A percentile compares a stretch with the other conserved stretches of the same genome.
Evolutionary conservation across 2,329 filamentous ascomycete species (phyloP).

Genomic region (Dactylonectria estremocensis): DNA sequence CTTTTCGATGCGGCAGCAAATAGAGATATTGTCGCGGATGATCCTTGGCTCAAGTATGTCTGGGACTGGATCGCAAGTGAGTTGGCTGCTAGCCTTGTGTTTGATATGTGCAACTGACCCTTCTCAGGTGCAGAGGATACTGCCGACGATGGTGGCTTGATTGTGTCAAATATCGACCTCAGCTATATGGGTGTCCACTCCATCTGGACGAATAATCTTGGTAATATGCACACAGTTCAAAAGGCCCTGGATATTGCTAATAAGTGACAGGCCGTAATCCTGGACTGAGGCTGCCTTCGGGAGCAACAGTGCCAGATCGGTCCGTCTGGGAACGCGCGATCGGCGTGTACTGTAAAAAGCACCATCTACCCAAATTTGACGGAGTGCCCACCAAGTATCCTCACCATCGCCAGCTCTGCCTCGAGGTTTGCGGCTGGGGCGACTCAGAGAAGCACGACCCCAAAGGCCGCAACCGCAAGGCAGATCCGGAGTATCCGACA

Average conservation of each 20-base stretch:
- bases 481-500: slow-evolving; percentile 64
- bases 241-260: slow-evolving; percentile 17
- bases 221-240: slow-evolving; percentile 54
- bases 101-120: slow-evolving; percentile 34
- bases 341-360: slow-evolving; percentile 74
- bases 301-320: slow-evolving; percentile 62
- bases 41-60: slow-evolving; percentile 82
- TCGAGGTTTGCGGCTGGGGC: slow-evolving; percentile 83
- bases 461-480: slow-evolving; percentile 60
- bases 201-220: slow-evolving; percentile 80
- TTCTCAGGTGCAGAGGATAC: slow-evolving; percentile 72
- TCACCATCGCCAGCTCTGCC: slow-evolving; percentile 80
- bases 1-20: slow-evolving; percentile 77
- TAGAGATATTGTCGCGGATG: slow-evolving; percentile 76
- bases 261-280: slow-evolving; percentile 62
- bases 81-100: slow-evolving; percentile 43
- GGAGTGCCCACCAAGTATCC: slow-evolving; percentile 76
- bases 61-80: slow-evolving; percentile 82
- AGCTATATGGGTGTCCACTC: slow-evolving; percentile 82
- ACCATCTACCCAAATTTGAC: slow-evolving; percentile 74
- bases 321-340: slow-evolving; percentile 74
- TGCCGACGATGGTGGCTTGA: slow-evolving; percentile 79
- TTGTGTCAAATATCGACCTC: slow-evolving; percentile 77
- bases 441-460: slow-evolving; percentile 65
- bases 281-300: slow-evolving; percentile 63